Conservation (phyloP, 768 basidiomycete genomes). For the Tulasnella sp. region DNA sequence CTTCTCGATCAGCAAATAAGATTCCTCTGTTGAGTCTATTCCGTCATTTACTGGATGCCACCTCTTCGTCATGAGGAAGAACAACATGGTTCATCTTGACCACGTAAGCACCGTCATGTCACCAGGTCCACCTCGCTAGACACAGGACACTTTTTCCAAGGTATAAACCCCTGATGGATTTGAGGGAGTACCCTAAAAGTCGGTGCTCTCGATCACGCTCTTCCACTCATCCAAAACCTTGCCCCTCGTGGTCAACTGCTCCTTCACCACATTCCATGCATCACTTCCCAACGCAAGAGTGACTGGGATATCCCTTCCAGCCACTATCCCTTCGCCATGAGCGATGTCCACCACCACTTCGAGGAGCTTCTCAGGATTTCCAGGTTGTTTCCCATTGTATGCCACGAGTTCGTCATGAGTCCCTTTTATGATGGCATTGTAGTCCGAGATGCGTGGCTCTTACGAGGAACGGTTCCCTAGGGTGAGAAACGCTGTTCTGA, state of each 20-base stretch:
- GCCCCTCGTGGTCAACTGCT: neutral
- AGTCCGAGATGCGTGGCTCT: conserved; percentile 10
- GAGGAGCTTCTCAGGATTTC: conserved; percentile 23
- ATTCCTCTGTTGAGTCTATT: no score
- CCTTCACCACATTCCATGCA: conserved; percentile 10
- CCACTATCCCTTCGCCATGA: conserved; percentile 21
- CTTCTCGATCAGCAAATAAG: no score
- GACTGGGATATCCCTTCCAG: conserved; percentile 24
- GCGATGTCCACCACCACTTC: conserved; percentile 23
- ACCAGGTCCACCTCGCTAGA: no score
- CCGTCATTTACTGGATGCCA: no score
- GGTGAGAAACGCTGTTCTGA: conserved; percentile 21
- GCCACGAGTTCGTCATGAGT: conserved; percentile 15
- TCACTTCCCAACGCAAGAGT: conserved; percentile 27
- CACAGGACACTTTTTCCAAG: no score
- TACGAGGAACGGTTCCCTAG: conserved; percentile 4
- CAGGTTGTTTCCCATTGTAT: conserved; percentile 20
- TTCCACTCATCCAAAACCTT: conserved; percentile 19
- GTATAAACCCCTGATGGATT: no score
- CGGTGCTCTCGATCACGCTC: conserved; percentile 6
- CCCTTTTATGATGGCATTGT: conserved; percentile 13
- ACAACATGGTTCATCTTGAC: no score
- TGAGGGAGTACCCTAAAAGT: no score
- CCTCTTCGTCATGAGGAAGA: no score
- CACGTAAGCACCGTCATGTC: no score